phyloP scores from a whole-genome alignment of 768 basidiomycete species.

The Basidioascus undulatus region DNA sequence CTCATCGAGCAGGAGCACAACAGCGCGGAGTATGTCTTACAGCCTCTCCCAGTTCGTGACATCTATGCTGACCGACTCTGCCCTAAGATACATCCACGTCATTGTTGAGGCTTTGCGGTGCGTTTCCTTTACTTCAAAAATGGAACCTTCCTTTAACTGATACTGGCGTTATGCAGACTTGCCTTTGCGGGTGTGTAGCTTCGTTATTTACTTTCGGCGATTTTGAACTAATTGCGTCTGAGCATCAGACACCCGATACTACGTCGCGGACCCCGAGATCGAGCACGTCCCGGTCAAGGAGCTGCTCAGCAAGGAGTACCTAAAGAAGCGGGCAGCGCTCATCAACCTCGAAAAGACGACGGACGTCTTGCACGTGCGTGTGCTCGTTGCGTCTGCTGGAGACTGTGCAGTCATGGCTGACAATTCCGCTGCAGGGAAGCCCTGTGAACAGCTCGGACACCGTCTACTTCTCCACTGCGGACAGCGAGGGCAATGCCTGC shows the following conservation, averaged over 20 bases:
- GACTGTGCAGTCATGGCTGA: no score
- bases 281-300: slow-evolving; percentile 52
- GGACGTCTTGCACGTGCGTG: slow-evolving; percentile 38
- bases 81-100: no score
- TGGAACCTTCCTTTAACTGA: neutral
- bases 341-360: slow-evolving; percentile 47
- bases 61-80: no score
- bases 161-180: slow-evolving; percentile 15
- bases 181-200: slow-evolving; percentile 40
- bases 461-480: slow-evolving; percentile 65
- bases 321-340: slow-evolving; percentile 49
- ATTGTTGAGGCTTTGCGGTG: slow-evolving; percentile 68
- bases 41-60: no score
- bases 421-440: slow-evolving; percentile 42
- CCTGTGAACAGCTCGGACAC: slow-evolving; percentile 75
- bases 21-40: slow-evolving; percentile 61
- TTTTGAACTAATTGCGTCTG: neutral
- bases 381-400: no score
- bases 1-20: slow-evolving; percentile 70
- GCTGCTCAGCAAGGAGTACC: slow-evolving; percentile 74
- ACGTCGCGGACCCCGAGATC: slow-evolving; percentile 73
- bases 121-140: slow-evolving; percentile 21
- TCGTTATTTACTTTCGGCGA: neutral
- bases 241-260: slow-evolving; percentile 71
- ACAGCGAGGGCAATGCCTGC: slow-evolving; percentile 22